Base-by-base conservation (phyloP, 2,329 filamentous ascomycete species). In the Diaporthe ilicicola region DNA sequence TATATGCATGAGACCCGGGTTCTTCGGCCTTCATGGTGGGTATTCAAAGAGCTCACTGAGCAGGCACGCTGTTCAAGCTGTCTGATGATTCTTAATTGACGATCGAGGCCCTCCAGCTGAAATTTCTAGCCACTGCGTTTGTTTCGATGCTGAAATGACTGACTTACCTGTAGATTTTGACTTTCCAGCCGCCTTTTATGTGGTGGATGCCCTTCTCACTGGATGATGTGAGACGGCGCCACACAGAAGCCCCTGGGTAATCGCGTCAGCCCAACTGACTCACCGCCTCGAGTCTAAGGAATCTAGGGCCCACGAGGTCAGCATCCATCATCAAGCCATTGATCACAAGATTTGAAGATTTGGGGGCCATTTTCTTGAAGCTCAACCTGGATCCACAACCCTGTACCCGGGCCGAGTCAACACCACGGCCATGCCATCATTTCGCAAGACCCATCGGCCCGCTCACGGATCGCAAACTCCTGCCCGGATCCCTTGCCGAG, bases 391-490 rank as follows among this genome's bases (percentile, higher is more conserved):
- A 37, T n/a, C 37, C 48, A 24, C 7, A 6, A 44, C 48, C 9
- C 48, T 66, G 34, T 8, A 22, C 24, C 34, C 48, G 62, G 48
- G 17, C 65, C 65, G 65, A 55, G 53, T 44, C 39, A 67, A 17
- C 5, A 22, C 6, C 17, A 27, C 62, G 22, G n/a, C 17, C 22
- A 27, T 37, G 55, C 37, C 37, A 32, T 24, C 37, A 7, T n/a
- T n/a, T 19, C 15, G 37, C 22, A 12, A 32, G 44, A 24, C 22
- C 48, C 48, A 66, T 27, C 62, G n/a, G 62, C 62, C 62, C 48
- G 62, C 62, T 24, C 48, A 19, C 48, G 17, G 24, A 27, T 69
- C 67, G 56, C 67, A 69, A 62, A 69, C 67, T 69, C n/a, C 48
- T 64, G 50, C 67, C 56, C 29, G 5, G 4, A 69, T 1, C 48